These are phyloP conservation scores for Phaeophleospora eucalypticola DNA, from an alignment of 2,329 filamentous ascomycete genomes.

Conservation along the genomic window DNA sequence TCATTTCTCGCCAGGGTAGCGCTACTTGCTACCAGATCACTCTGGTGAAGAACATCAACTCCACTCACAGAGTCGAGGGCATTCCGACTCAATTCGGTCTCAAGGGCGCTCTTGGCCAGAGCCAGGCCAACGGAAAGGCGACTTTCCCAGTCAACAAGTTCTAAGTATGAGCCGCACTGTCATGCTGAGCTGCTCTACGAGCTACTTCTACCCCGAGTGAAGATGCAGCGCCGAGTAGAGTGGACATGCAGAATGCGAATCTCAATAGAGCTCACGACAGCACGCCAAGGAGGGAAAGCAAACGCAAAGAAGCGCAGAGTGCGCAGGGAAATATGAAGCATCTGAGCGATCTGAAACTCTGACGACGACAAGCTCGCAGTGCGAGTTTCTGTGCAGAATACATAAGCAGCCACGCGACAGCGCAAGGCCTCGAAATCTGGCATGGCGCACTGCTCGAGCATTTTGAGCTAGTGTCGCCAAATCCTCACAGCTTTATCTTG, in stretches of 20 bases:
- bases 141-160: slow-evolving; percentile 29
- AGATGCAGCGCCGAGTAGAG: no score
- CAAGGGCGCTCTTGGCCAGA: slow-evolving; percentile 57
- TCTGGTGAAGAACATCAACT: slow-evolving; percentile 86
- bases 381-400: no score
- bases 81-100: slow-evolving; percentile 66
- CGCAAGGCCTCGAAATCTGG: no score
- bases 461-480: slow-evolving; percentile 53
- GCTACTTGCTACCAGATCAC: slow-evolving; percentile 86
- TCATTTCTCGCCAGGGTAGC: slow-evolving; percentile 75
- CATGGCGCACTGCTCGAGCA: not conserved
- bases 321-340: no score
- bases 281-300: no score
- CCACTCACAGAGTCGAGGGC: slow-evolving; percentile 75
- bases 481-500: slow-evolving; percentile 76
- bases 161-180: not conserved
- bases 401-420: not conserved
- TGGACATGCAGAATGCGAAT: no score
- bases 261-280: no score
- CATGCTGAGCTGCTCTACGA: no score
- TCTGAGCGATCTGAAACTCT: no score
- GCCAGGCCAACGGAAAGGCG: slow-evolving; percentile 35
- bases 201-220: no score
- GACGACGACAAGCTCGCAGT: no score
- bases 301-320: no score